These are phyloP conservation scores for Phytopythium cucurbitacearum DNA, from an alignment of 352 stramenopile genomes.

Conservation along the genomic window DNA sequence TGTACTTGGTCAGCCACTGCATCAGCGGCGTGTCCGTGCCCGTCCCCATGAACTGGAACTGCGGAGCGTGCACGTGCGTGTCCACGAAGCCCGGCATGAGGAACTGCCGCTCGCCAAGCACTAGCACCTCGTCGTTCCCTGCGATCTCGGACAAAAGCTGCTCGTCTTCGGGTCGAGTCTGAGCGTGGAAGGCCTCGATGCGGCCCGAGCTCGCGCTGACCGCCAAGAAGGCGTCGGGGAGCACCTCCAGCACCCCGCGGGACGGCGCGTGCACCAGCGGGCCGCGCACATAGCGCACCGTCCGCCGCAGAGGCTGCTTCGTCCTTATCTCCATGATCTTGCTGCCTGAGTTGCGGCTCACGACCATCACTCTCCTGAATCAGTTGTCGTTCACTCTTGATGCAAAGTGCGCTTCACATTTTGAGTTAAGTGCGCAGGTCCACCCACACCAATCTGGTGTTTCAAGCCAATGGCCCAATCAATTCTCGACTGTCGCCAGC, in stretches of 20 bases:
- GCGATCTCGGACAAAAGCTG: conserved; percentile 1
- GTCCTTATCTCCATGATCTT: too few species aligned
- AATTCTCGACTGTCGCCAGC: too few species aligned
- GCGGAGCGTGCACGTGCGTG: conserved; percentile 89
- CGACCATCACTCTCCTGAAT: not conserved
- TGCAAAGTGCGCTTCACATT: not conserved
- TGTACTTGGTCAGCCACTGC: conserved; percentile 90
- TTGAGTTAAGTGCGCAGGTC: not conserved
- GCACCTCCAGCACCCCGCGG: conserved; percentile 31
- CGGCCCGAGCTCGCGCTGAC: conserved; percentile 26
- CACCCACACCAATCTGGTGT: too few species aligned
- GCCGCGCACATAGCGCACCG: conserved; percentile 34
- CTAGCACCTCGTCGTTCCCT: conserved; percentile 6
- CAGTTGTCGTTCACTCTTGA: not conserved
- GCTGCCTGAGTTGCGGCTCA: not conserved
- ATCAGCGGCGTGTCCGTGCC: conserved; percentile 88
- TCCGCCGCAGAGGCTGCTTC: not conserved
- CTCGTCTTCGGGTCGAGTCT: conserved; percentile 21
- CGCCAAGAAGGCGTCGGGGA: conserved; percentile 39
- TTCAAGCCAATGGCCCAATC: too few species aligned
- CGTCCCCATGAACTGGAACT: conserved; percentile 88
- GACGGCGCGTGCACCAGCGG: conserved; percentile 36
- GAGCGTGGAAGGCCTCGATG: conserved; percentile 34
- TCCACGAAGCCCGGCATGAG: conserved; percentile 90
- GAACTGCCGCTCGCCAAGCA: conserved; percentile 40